A percentile compares a stretch with the other conserved stretches of the same genome.
Conservation (phyloP, 2,329 filamentous ascomycete genomes). For the Scedosporium minutisporum region DNA sequence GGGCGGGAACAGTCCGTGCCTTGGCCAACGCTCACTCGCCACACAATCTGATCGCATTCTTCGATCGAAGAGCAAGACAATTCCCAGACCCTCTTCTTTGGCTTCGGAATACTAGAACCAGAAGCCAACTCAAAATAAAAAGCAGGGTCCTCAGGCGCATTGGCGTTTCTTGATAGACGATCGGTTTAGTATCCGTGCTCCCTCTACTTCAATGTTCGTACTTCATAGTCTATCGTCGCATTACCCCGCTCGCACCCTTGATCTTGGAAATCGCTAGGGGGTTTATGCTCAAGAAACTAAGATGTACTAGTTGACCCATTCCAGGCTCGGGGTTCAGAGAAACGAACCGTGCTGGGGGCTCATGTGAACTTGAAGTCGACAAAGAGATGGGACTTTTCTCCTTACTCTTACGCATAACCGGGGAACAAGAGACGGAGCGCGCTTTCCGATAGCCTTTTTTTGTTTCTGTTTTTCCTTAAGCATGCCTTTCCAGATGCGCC, state of each 20-base stretch:
- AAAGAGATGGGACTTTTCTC: not conserved
- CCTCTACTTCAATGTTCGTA: too few relatives aligned
- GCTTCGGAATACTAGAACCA: not conserved
- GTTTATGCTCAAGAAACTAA: not conserved
- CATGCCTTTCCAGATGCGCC: not conserved
- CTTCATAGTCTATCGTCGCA: too few relatives aligned
- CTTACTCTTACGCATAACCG: not conserved
- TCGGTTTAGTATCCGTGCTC: not conserved
- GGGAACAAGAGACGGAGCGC: not conserved
- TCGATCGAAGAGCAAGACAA: not conserved
- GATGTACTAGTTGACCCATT: not conserved
- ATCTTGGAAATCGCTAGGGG: not conserved
- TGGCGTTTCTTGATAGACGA: not conserved
- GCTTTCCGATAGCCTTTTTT: not conserved
- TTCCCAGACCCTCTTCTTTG: not conserved
- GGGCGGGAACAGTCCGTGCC: not conserved
- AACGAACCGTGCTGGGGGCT: not conserved
- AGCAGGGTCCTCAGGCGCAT: not conserved
- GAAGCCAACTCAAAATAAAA: not conserved
- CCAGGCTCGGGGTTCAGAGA: not conserved
- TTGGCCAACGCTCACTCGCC: not conserved
- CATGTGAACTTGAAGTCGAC: not conserved
- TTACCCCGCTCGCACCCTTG: conserved; percentile 1
- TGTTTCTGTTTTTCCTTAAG: not conserved
- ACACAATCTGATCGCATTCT: not conserved